Evolutionary conservation across 1,284 basidiomycete genomes (phyloP), one percentile per base, ranked within the genome.

Genomic region (Boletellus dicymbophilus): DNA sequence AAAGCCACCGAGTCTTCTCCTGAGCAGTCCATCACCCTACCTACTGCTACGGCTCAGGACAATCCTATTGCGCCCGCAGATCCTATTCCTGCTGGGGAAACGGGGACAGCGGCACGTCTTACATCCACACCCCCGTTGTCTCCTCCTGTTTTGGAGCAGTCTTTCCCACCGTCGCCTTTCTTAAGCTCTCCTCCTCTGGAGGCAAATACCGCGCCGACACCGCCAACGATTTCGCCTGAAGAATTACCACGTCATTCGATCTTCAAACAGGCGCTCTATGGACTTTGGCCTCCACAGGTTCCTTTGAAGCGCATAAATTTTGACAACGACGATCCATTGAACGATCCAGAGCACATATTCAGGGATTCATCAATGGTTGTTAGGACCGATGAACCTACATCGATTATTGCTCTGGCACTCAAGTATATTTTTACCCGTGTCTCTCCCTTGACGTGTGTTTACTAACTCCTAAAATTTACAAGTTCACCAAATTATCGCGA

Each of bases 381-480:
- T 23, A 84, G 97, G 21, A 96, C 95, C 42, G 95, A 98, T 66
- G 97, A 99, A 69, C 97, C 97, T 4, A 98, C 95, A 0, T 98
- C 95, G 10, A 97, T 99, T 61, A 96, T 99, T 57, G 96, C 97
- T 4, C 85, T 98, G 48, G 95, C 95, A 10, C 75, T 99, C 39
- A 93, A 90, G 88, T 94, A 60, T 59, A 81, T 66, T 30, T 46
- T 16, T 37, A n/a, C n/a, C n/a, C n/a, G n/a, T 8, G 21, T 27
- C 37, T 27, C 37, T 38, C 9, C 30, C 12, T 50, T 44, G 33
- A 31, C 25, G n/a, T 25, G 20, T n/a, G 31, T 28, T 18, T 50
- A 12, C 48, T 55, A n/a, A 56, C 36, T 21, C 38, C 28, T 13
- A 40, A 28, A 28, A 36, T 37, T 40, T 33, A n/a, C 37, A 26